These are phyloP conservation scores for Cenchrus fungigraminus DNA, from an alignment of 176 grass and related monocot genomes.

Conservation along the genomic window DNA sequence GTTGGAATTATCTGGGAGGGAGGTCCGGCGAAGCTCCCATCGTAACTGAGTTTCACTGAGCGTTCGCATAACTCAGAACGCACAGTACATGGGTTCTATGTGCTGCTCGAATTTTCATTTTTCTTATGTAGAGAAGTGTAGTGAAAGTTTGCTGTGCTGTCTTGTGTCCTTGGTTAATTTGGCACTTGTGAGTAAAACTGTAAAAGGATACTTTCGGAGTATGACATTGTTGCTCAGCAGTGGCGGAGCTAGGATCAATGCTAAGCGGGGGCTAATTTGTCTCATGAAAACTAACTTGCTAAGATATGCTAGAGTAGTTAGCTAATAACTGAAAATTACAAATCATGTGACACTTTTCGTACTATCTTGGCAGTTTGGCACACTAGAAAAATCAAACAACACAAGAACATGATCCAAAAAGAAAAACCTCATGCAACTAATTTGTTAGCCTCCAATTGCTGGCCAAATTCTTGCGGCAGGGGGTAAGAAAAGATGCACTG, in stretches of 20 bases:
- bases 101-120: background rate
- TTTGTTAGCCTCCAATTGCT: no score
- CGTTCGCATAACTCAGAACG: background rate
- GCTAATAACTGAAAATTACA: no score
- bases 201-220: background rate
- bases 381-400: no score
- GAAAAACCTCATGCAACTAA: no score
- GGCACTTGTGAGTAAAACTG: background rate
- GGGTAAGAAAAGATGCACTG: background rate
- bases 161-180: background rate
- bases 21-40: background rate
- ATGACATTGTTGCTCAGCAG: conserved; percentile 1
- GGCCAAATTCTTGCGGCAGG: no score
- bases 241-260: no score
- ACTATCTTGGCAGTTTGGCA: no score
- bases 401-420: no score
- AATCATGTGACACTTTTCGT: no score
- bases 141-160: background rate
- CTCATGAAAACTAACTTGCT: no score
- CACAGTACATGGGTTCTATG: background rate
- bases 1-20: background rate
- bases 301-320: no score
- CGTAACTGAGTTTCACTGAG: background rate
- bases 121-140: background rate
- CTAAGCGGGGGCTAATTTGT: no score